These are phyloP conservation scores for Dryadomyces sulphureus DNA, from an alignment of 2,329 filamentous ascomycete species.

Conservation along the genomic window DNA sequence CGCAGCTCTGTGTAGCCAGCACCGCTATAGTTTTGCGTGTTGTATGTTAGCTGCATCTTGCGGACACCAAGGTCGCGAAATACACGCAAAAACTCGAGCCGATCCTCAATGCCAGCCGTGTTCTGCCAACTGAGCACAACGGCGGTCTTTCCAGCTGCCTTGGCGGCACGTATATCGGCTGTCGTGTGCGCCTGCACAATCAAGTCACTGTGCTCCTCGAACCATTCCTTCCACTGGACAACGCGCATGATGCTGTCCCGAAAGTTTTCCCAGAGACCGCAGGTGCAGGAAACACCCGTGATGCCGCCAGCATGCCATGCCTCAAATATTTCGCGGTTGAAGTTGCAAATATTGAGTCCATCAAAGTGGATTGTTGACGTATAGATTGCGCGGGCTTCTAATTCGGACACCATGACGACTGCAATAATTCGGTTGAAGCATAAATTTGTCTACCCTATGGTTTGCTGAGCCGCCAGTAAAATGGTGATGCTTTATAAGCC, in stretches of 20 bases:
- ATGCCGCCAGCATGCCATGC: slow-evolving; percentile 23
- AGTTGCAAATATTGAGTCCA: slow-evolving; percentile 25
- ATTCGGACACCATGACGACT: slow-evolving; percentile 21
- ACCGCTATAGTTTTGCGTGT: slow-evolving; percentile 25
- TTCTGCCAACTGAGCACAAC: slow-evolving; percentile 26
- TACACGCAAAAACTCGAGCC: slow-evolving; percentile 21
- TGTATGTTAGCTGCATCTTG: slow-evolving; percentile 28
- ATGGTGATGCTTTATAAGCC: too few species aligned
- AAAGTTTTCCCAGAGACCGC: slow-evolving; percentile 24
- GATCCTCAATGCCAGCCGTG: slow-evolving; percentile 25
- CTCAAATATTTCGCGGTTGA: slow-evolving; percentile 22
- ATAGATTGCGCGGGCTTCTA: slow-evolving; percentile 21
- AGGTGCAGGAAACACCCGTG: slow-evolving; percentile 25
- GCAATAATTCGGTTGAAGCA: too few species aligned
- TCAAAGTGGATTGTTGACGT: slow-evolving; percentile 23
- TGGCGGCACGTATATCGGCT: slow-evolving; percentile 21
- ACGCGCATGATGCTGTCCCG: slow-evolving; percentile 22
- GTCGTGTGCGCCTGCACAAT: slow-evolving; percentile 22
- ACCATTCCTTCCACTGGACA: slow-evolving; percentile 27
- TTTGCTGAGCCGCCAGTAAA: too few species aligned
- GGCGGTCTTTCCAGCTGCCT: slow-evolving; percentile 20
- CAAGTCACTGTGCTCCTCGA: slow-evolving; percentile 23
- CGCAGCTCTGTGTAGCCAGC: slow-evolving; percentile 23
- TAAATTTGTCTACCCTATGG: too few species aligned
- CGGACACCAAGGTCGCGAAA: slow-evolving; percentile 24